Evolutionary conservation across 1,284 basidiomycete species (phyloP).

Genomic region (Mycena citricolor): DNA sequence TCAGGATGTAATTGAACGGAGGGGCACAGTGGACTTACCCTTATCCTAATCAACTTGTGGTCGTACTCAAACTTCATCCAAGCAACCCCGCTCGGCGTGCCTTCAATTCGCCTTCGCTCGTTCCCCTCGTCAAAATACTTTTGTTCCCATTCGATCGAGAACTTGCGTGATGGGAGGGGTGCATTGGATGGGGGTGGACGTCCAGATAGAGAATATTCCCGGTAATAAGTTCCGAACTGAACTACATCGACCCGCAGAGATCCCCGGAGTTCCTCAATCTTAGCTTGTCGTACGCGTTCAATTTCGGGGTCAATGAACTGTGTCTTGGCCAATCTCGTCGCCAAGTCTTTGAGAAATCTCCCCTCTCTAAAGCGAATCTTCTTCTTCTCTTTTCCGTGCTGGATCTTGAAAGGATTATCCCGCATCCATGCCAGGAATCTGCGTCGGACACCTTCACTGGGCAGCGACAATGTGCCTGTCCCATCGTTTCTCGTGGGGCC

Average conservation of each 20-base stretch:
- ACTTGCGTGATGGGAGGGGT: constrained; percentile 45
- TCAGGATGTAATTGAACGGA: constrained; percentile 6
- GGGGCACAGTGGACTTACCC: constrained; percentile 36
- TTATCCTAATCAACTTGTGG: constrained; percentile 60
- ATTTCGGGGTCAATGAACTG: constrained; percentile 61
- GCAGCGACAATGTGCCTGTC: constrained; percentile 48
- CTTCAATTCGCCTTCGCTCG: not conserved
- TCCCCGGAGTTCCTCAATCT: constrained; percentile 42
- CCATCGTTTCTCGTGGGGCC: constrained; percentile 62
- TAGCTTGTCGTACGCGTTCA: constrained; percentile 53
- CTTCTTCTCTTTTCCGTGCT: constrained; percentile 16
- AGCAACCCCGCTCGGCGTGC: constrained; percentile 38
- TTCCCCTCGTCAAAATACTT: constrained; percentile 35
- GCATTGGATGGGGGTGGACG: constrained; percentile 26
- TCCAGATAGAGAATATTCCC: constrained; percentile 34
- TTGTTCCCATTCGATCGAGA: constrained; percentile 64
- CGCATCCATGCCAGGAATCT: constrained; percentile 47
- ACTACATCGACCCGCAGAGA: constrained; percentile 54
- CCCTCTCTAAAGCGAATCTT: no score
- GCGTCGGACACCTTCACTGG: constrained; percentile 37
- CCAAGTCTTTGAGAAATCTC: no score
- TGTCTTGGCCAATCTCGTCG: constrained; percentile 50
- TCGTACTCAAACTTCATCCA: constrained; percentile 63
- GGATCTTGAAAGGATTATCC: constrained; percentile 36
- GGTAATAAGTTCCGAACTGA: constrained; percentile 61